phyloP scores from a whole-genome alignment of 2,329 filamentous ascomycete genomes.

The Davidsoniella virescens region DNA sequence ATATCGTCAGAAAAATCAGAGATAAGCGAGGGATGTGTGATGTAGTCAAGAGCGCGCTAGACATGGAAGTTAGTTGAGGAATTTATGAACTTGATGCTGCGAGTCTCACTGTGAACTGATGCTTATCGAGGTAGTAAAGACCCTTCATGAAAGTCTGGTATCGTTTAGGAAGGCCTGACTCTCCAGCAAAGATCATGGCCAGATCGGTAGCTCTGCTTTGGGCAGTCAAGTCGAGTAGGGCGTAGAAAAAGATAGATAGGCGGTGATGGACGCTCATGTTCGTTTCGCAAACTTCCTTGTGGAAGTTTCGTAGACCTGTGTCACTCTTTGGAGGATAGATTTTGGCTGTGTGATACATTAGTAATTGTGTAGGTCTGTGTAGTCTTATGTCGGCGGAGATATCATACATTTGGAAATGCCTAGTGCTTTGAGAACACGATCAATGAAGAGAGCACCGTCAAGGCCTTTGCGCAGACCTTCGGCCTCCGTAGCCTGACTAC shows the following conservation, averaged over 20 bases:
- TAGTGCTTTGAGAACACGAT: conserved; percentile 55
- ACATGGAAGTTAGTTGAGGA: background rate
- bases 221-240: conserved; percentile 55
- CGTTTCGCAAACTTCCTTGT: conserved; percentile 50
- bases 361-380: background rate
- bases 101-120: conserved; percentile 43
- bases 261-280: conserved; percentile 58
- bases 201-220: conserved; percentile 28
- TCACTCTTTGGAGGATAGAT: conserved; percentile 61
- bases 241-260: conserved; percentile 68
- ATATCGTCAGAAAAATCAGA: conserved; percentile 77
- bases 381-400: background rate
- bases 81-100: background rate
- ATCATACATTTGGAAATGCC: conserved; percentile 50
- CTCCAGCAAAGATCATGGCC: conserved; percentile 40
- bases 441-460: conserved; percentile 60
- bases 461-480: conserved; percentile 49
- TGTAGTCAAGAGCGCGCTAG: conserved; percentile 52
- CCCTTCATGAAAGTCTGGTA: conserved; percentile 72
- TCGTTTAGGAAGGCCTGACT: conserved; percentile 52
- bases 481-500: conserved; percentile 44
- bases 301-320: conserved; percentile 49
- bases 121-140: conserved; percentile 62
- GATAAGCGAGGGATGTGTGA: conserved; percentile 64
- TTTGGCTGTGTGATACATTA: conserved; percentile 29